Base-by-base conservation (phyloP, 768 basidiomycete genomes). In the Albatrellus ellisii region DNA sequence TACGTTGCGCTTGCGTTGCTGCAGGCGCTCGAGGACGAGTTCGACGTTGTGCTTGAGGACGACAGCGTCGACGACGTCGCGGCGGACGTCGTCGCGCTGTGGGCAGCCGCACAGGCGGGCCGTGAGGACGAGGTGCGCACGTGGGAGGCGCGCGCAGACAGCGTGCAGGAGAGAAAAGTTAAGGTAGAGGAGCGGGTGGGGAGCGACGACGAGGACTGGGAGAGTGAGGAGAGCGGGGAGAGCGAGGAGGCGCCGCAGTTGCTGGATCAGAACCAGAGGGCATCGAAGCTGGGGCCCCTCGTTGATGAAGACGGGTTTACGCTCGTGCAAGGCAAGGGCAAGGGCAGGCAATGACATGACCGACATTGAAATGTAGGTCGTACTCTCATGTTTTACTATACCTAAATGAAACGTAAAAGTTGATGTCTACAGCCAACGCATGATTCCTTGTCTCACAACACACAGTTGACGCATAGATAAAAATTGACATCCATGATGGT, bases 271-370 rank as follows among this genome's bases (percentile, higher is more conserved):
- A 32, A 41, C 39, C 18, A 31, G 46, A 56, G 36, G 40, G 52
- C 24, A 49, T 57, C 45, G 61, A 52, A n/a, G 65, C 14, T 60
- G 39, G 79, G 82, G 52, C 80, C 83, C 0, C 72, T 86, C 39
- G 68, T 92, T 0, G 92, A 97, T 52, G 85, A 91, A 46, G 91
- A 98, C 45, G 92, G 92, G 1, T 98, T 98, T 56, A 88, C 82
- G 3, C 55, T 81, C 39, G 87, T 98, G 2, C 72, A 72, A 51
- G 66, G 64, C 20, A 77, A 74, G 52, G 69, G 73, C 21, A 49
- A 46, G 32, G 39, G 39, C n/a, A 14, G 37, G 37, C n/a, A 11
- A 20, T 20, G n/a, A 36, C 15, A 36, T 4, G 9, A 12, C 31
- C 18, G 31, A 4, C 14, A 1, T 14, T 4, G 31, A n/a, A 32